A percentile compares a stretch with the other conserved stretches of the same genome.
These are phyloP conservation scores for Hortiboletus flavorubellus DNA, from an alignment of 768 basidiomycete species.

Conservation along the genomic window DNA sequence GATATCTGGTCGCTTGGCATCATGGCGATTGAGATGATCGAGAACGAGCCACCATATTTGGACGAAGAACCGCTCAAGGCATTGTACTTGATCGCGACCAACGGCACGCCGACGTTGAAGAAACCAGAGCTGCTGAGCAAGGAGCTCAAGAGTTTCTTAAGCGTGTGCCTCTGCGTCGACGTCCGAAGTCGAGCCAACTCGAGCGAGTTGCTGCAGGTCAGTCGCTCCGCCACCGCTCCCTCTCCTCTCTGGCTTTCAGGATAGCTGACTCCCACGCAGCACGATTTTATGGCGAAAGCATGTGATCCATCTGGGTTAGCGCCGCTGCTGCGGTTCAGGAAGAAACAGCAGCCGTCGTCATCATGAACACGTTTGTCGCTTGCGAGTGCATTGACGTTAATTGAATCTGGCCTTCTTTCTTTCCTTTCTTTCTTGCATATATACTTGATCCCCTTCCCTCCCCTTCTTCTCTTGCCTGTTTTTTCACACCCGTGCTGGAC, in stretches of 20 bases:
- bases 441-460: slow-evolving; percentile 1
- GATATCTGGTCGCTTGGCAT: slow-evolving; percentile 97
- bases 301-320: slow-evolving; percentile 82
- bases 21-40: slow-evolving; percentile 99
- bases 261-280: slow-evolving; percentile 45
- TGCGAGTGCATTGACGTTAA: background rate
- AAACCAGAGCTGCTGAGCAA: slow-evolving; percentile 88
- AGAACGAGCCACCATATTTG: slow-evolving; percentile 94
- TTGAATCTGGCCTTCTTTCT: background rate
- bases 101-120: slow-evolving; percentile 97
- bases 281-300: slow-evolving; percentile 90
- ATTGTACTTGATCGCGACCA: slow-evolving; percentile 93
- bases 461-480: background rate
- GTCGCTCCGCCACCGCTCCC: slow-evolving; percentile 22
- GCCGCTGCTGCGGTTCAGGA: slow-evolving; percentile 79
- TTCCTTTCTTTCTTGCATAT: slow-evolving; percentile 19
- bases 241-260: background rate
- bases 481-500: background rate
- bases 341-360: slow-evolving; percentile 48
- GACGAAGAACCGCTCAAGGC: slow-evolving; percentile 96
- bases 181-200: slow-evolving; percentile 91
- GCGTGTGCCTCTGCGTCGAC: slow-evolving; percentile 97
- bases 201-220: slow-evolving; percentile 76
- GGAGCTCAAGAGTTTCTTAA: slow-evolving; percentile 94
- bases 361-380: slow-evolving; percentile 22